These are phyloP conservation scores for Fusarium oligoseptatum DNA, from an alignment of 2,329 filamentous ascomycete genomes.

Conservation along the genomic window DNA sequence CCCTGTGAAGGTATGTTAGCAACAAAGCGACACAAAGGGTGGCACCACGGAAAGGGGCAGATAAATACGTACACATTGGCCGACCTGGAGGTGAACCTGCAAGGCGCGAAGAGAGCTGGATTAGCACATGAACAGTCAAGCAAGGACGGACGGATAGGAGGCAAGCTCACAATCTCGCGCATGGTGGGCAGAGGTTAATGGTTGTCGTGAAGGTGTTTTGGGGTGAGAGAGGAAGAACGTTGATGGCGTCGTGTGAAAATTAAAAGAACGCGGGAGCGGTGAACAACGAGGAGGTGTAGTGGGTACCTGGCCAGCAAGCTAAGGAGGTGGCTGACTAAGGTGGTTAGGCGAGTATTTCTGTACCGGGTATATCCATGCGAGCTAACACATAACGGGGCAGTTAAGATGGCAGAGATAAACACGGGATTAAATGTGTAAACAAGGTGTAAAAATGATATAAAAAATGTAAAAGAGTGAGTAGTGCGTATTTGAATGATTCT, in stretches of 20 bases:
- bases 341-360: neutral
- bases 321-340: neutral
- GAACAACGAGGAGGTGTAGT: constrained; percentile 2
- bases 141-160: neutral
- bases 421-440: neutral
- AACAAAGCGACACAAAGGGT: neutral
- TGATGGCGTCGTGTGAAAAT: neutral
- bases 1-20: neutral
- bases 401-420: neutral
- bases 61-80: neutral
- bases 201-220: neutral
- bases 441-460: neutral
- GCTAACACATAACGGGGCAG: neutral
- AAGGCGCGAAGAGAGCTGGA: neutral
- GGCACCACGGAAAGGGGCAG: neutral
- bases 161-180: constrained; percentile 1
- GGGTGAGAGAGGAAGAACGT: neutral
- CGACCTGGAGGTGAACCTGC: neutral
- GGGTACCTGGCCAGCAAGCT: neutral
- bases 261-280: constrained; percentile 1
- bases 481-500: neutral
- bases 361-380: neutral
- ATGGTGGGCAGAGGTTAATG: neutral
- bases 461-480: neutral
- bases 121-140: neutral